A percentile compares a stretch with the other conserved stretches of the same genome.
phyloP scores from a whole-genome alignment of 495 filamentous ascomycete species.

The Pyronema domesticum region DNA sequence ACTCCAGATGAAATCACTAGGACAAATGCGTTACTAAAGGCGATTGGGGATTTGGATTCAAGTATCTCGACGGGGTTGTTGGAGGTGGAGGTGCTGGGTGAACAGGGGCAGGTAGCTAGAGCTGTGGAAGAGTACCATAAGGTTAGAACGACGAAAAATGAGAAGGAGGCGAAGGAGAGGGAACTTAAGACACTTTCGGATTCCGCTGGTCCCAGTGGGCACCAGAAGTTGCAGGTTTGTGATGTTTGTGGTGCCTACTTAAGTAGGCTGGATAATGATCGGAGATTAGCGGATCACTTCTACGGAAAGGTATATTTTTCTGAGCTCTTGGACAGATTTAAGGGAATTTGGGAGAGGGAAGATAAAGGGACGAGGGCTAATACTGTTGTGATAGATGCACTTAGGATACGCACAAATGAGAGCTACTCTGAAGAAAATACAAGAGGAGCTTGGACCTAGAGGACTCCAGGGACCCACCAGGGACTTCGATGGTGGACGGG shows the following conservation, averaged over 20 bases:
- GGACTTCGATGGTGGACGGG: constrained; percentile 31
- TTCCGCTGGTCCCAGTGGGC: constrained; percentile 75
- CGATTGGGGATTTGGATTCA: constrained; percentile 62
- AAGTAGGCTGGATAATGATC: constrained; percentile 78
- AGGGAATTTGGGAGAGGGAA: neutral
- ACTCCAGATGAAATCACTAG: constrained; percentile 94
- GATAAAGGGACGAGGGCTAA: neutral
- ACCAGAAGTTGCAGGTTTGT: constrained; percentile 96
- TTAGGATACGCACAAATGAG: constrained; percentile 96
- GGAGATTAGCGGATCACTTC: constrained; percentile 87
- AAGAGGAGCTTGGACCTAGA: constrained; percentile 59
- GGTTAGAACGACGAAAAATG: constrained; percentile 57
- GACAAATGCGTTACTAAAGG: constrained; percentile 82
- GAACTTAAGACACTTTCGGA: constrained; percentile 85
- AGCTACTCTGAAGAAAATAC: constrained; percentile 68
- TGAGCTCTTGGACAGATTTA: too few species aligned
- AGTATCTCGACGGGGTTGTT: constrained; percentile 68
- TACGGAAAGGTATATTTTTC: constrained; percentile 52
- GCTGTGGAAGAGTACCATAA: constrained; percentile 77
- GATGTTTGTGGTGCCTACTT: constrained; percentile 95
- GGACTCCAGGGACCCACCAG: constrained; percentile 41
- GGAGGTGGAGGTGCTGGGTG: constrained; percentile 72
- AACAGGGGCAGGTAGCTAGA: constrained; percentile 58
- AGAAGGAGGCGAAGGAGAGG: constrained; percentile 68
- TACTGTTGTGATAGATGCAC: constrained; percentile 47